phyloP scores from a whole-genome alignment of 371 early-diverging fungal genomes.

The Phascolomyces articulosus region DNA sequence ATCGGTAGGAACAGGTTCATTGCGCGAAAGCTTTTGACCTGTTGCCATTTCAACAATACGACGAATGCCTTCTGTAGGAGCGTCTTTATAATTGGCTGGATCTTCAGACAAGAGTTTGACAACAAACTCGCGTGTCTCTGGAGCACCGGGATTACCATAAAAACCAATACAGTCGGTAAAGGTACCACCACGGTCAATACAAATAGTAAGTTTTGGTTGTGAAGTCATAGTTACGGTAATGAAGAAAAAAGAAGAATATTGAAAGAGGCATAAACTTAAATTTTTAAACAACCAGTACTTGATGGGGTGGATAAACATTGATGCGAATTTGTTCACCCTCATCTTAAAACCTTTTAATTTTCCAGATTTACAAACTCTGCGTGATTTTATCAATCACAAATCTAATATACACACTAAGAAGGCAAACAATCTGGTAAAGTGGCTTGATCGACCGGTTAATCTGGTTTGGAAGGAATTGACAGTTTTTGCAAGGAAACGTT shows the following conservation, averaged over 20 bases:
- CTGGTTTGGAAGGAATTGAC: too few relatives aligned
- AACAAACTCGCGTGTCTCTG: constrained; percentile 54
- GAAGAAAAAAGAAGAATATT: background rate
- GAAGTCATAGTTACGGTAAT: background rate
- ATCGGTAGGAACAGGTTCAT: constrained; percentile 76
- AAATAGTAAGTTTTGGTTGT: constrained; percentile 54
- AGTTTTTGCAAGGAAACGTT: too few relatives aligned
- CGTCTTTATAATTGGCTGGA: constrained; percentile 91
- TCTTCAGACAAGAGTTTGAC: constrained; percentile 92
- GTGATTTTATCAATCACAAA: too few relatives aligned
- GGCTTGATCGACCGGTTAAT: too few relatives aligned
- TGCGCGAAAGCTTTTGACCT: constrained; percentile 69
- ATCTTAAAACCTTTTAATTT: background rate
- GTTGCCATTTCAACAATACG: constrained; percentile 87
- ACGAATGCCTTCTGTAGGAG: constrained; percentile 93
- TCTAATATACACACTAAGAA: too few relatives aligned
- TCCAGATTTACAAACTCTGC: background rate
- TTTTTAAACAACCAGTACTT: background rate
- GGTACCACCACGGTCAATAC: constrained; percentile 89
- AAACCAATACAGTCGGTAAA: constrained; percentile 87
- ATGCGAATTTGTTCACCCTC: background rate
- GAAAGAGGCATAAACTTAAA: background rate
- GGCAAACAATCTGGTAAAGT: too few relatives aligned
- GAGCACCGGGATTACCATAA: constrained; percentile 57
- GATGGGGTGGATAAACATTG: background rate